Conservation (phyloP, 2,329 filamentous ascomycete genomes). For the Clonostachys chloroleuca region DNA sequence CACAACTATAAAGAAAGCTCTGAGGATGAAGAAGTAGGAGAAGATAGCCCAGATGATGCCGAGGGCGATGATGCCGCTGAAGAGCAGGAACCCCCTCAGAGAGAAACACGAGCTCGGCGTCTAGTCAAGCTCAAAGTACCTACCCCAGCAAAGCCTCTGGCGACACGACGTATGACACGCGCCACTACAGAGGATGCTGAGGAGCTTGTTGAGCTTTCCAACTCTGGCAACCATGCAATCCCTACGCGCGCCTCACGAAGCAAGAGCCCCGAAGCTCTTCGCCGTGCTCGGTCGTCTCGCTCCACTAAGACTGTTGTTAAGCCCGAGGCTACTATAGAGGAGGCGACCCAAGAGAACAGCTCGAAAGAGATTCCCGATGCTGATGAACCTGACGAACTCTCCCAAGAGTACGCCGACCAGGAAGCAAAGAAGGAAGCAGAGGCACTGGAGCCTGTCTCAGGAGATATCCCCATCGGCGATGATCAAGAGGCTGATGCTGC, state of each 20-base stretch:
- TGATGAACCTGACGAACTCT: conserved; percentile 30
- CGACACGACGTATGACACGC: conserved; percentile 43
- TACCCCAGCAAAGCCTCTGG: conserved; percentile 14
- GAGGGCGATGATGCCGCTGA: conserved; percentile 19
- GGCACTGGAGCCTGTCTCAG: conserved; percentile 13
- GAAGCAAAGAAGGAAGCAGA: conserved; percentile 21
- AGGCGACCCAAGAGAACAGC: conserved; percentile 49
- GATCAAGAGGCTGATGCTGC: conserved; percentile 18
- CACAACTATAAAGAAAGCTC: conserved; percentile 43
- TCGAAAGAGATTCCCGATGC: conserved; percentile 24
- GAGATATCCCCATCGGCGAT: conserved; percentile 20
- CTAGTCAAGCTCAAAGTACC: conserved; percentile 41
- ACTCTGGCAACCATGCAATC: conserved; percentile 54
- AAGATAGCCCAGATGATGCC: conserved; percentile 12
- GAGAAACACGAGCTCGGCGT: conserved; percentile 15
- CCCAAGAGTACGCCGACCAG: conserved; percentile 18
- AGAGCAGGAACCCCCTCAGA: conserved; percentile 14
- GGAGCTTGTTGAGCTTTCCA: conserved; percentile 52
- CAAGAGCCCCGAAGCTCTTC: conserved; percentile 48
- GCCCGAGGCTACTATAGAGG: conserved; percentile 39
- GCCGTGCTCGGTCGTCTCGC: conserved; percentile 40
- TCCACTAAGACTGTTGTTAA: conserved; percentile 46
- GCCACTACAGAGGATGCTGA: conserved; percentile 51
- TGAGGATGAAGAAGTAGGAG: conserved; percentile 30
- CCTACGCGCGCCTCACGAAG: conserved; percentile 45